Percentiles rank a stretch among this genome's conserved stretches.
phyloP scores from a whole-genome alignment of 1,284 basidiomycete genomes.

The Moesziomyces antarcticus region DNA sequence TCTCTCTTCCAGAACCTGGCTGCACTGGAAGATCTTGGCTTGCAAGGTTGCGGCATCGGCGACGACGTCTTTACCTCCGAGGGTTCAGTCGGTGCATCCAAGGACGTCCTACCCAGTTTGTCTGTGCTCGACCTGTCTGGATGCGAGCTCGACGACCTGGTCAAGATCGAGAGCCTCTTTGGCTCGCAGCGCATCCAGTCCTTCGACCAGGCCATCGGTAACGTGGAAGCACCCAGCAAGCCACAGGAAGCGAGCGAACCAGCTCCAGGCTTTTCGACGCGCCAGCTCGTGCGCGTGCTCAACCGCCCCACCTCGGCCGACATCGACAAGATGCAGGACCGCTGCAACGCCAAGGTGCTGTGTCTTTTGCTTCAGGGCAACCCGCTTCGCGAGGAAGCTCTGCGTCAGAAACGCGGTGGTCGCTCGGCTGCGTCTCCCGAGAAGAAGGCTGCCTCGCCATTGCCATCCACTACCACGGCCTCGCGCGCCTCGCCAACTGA shows the following conservation, averaged over 20 bases:
- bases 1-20: slow-evolving; percentile 29
- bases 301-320: slow-evolving; percentile 34
- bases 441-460: slow-evolving; percentile 19
- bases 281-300: slow-evolving; percentile 49
- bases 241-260: slow-evolving; percentile 8
- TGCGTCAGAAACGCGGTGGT: slow-evolving; percentile 55
- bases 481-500: not conserved
- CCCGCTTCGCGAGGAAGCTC: slow-evolving; percentile 51
- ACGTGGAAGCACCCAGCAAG: slow-evolving; percentile 7
- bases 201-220: slow-evolving; percentile 31
- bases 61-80: slow-evolving; percentile 55
- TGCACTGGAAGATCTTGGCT: slow-evolving; percentile 47
- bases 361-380: slow-evolving; percentile 53
- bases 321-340: slow-evolving; percentile 26
- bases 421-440: slow-evolving; percentile 30
- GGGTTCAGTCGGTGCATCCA: not conserved
- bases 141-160: slow-evolving; percentile 57
- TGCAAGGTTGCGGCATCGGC: slow-evolving; percentile 56
- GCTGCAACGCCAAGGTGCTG: slow-evolving; percentile 23
- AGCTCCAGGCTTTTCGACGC: slow-evolving; percentile 20
- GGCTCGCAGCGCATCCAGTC: slow-evolving; percentile 43
- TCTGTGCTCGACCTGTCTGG: slow-evolving; percentile 52
- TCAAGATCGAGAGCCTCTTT: slow-evolving; percentile 48
- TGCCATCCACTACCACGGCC: not conserved
- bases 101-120: slow-evolving; percentile 34